A percentile compares a stretch with the other conserved stretches of the same genome.
Evolutionary conservation across 1,284 basidiomycete genomes (phyloP).

Genomic region (Mycosarcoma maydis): DNA sequence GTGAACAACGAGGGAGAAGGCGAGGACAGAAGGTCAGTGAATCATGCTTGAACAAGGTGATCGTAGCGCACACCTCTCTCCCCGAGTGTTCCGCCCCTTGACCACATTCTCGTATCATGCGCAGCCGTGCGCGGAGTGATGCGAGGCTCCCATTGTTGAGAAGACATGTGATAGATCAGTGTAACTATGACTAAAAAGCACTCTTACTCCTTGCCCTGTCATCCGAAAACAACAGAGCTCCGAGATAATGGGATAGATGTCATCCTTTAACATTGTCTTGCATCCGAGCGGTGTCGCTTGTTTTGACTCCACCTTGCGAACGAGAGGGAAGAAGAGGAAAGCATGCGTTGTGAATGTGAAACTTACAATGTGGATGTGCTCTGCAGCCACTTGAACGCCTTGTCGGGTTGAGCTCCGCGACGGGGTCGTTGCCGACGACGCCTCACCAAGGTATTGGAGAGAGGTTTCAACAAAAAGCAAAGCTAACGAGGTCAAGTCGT

Average conservation of each 20-base stretch:
- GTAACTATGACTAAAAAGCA: slow-evolving; percentile 45
- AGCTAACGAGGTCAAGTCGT: too few relatives aligned
- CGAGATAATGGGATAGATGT: slow-evolving; percentile 33
- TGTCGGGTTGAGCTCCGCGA: too few relatives aligned
- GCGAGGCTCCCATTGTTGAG: too few relatives aligned
- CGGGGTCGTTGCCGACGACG: too few relatives aligned
- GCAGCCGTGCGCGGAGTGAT: background rate
- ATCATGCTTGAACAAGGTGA: too few relatives aligned
- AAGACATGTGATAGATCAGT: slow-evolving; percentile 17
- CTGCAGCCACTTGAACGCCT: slow-evolving; percentile 2
- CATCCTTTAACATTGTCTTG: slow-evolving; percentile 20
- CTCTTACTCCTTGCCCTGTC: slow-evolving; percentile 28
- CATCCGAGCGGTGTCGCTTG: background rate
- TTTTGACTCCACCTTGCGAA: background rate
- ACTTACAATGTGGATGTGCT: slow-evolving; percentile 6
- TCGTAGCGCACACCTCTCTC: too few relatives aligned
- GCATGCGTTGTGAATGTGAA: too few relatives aligned
- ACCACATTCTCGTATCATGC: background rate
- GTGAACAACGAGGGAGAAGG: too few relatives aligned
- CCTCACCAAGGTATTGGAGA: too few relatives aligned
- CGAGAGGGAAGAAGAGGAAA: background rate
- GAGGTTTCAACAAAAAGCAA: too few relatives aligned
- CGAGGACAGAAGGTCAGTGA: too few relatives aligned
- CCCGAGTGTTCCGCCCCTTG: background rate
- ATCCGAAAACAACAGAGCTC: slow-evolving; percentile 9